A percentile compares a stretch with the other conserved stretches of the same genome.
Conservation (phyloP, 805 yeast genomes). For the Candida insectalens region DNA sequence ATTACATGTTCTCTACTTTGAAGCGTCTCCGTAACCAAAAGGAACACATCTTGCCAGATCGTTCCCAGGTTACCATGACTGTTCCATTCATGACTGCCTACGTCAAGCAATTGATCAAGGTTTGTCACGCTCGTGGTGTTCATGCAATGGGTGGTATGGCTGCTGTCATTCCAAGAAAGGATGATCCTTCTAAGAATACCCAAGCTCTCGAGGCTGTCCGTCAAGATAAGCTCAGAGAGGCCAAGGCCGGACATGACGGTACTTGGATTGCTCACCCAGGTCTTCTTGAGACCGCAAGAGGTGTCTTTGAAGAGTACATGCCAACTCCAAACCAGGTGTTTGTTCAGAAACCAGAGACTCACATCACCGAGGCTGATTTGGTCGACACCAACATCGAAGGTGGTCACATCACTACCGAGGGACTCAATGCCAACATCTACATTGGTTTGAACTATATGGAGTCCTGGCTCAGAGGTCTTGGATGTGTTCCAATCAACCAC, state of each 20-base stretch:
- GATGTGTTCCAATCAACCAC: conserved; percentile 79
- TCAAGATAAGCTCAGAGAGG: conserved; percentile 70
- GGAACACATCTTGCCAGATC: conserved; percentile 63
- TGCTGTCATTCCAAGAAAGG: conserved; percentile 74
- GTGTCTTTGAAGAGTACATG: conserved; percentile 67
- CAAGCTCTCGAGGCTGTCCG: conserved; percentile 65
- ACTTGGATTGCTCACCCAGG: conserved; percentile 91
- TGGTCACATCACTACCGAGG: conserved; percentile 58
- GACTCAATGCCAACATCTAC: conserved; percentile 61
- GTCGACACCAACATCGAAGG: conserved; percentile 54
- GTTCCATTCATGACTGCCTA: conserved; percentile 77
- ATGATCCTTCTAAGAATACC: conserved; percentile 52
- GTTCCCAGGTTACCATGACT: conserved; percentile 71
- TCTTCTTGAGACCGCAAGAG: conserved; percentile 60
- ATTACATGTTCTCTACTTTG: conserved; percentile 73
- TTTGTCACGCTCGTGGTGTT: conserved; percentile 70
- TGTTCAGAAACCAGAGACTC: conserved; percentile 30
- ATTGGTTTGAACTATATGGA: conserved; percentile 77
- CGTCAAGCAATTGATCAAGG: conserved; percentile 61
- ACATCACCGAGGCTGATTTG: conserved; percentile 45
- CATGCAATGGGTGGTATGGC: conserved; percentile 93
- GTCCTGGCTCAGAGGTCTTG: conserved; percentile 77
- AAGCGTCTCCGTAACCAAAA: conserved; percentile 64
- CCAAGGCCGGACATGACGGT: conserved; percentile 74
- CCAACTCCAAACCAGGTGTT: conserved; percentile 73